phyloP scores from a whole-genome alignment of 345 rosid species.

The Gossypium turneri region DNA sequence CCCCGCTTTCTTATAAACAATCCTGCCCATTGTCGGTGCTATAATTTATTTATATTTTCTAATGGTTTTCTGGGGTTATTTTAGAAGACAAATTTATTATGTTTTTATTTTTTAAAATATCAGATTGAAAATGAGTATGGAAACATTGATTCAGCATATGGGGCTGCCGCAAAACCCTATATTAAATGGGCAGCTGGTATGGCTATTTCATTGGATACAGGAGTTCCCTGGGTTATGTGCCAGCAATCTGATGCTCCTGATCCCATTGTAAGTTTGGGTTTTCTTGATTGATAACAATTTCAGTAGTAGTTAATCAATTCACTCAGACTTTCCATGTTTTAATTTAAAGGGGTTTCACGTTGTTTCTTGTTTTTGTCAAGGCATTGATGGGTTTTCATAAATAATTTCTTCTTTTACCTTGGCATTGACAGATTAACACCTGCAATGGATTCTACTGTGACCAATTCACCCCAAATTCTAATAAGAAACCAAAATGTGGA shows the following conservation, averaged over 20 bases:
- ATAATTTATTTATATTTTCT: background rate
- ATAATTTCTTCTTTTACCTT: conserved; percentile 11
- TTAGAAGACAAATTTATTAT: background rate
- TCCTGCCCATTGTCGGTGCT: conserved; percentile 5
- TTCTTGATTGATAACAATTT: background rate
- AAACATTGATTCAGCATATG: conserved; percentile 59
- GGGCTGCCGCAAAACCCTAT: conserved; percentile 68
- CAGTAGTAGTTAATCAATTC: background rate
- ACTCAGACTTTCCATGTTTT: background rate
- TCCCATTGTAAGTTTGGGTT: conserved; percentile 56
- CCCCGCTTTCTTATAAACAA: background rate
- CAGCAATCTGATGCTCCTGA: conserved; percentile 94
- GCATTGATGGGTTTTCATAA: background rate
- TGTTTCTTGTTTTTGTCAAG: conserved; percentile 7
- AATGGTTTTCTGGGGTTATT: background rate
- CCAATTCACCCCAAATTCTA: conserved; percentile 89
- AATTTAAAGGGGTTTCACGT: background rate
- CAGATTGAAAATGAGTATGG: conserved; percentile 99
- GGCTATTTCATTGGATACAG: conserved; percentile 84
- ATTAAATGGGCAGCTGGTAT: conserved; percentile 88
- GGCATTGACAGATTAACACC: conserved; percentile 68
- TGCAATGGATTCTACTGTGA: conserved; percentile 98
- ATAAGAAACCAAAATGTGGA: conserved; percentile 89
- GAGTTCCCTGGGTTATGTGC: conserved; percentile 99
- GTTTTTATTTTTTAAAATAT: background rate